Base-by-base conservation (phyloP, 106 monocot genomes). In the Dendrobium chrysotoxum region DNA sequence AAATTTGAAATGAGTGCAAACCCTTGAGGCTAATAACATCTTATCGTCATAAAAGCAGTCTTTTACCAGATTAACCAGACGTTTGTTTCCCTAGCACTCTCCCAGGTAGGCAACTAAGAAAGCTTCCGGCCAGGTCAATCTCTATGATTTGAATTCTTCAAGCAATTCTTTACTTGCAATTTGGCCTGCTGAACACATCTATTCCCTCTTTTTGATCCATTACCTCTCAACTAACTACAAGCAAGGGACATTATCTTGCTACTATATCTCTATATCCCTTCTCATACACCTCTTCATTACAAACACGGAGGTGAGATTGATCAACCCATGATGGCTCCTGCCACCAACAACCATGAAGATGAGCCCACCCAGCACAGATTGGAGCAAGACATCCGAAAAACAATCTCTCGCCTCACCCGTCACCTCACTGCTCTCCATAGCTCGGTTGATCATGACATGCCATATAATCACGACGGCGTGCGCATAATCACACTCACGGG, bases 401-500 rank as follows among this genome's bases (percentile, higher is more conserved):
- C 64, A 18, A 74, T 80, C 65, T 76, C 84, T 0, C 26, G 35
- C 46, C 64, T 80, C 40, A 80, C 45, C 26, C 64, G 21, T 28
- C 75, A 77, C 25, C 74, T 84, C 74, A n/a, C 64, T 1, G 20
- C 54, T 5, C 53, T 79, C 41, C 20, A 4, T 17, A 13, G 16
- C 57, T 12, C 20, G 20, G 55, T 3, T 20, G 55, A 55, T 28
- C 26, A 67, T 26, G 67, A 17, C 28, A 28, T 11, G 17, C 46
- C 28, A 20, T 72, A 42, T 2, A 21, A 40, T n/a, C 44, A 9
- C 21, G 45, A 76, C 47, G 82, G 82, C 77, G 46, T 47, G 16
- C 25, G 70, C 61, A 40, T 83, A 65, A 40, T 83, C 68, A 83
- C 67, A 10, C 77, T 83, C 16, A 44, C 82, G 15, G 77, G 77